phyloP scores from a whole-genome alignment of 2,329 filamentous ascomycete genomes.

The Ophidiomyces ophidiicola region DNA sequence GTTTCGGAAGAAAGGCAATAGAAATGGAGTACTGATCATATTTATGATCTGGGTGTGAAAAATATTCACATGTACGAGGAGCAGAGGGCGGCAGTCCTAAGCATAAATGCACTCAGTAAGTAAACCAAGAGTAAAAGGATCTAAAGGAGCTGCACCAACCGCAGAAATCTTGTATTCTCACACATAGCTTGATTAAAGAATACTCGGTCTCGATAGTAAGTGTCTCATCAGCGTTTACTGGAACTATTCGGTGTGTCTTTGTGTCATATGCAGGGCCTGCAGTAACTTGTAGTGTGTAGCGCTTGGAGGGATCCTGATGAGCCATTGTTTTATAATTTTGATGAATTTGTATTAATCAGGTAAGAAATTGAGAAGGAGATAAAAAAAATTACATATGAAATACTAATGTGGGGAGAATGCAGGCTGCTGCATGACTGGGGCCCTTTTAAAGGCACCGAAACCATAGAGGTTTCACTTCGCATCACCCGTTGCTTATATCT shows the following conservation, averaged over 20 bases:
- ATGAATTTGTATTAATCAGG: no score
- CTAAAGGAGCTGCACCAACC: slow-evolving; percentile 18
- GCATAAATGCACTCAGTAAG: not conserved
- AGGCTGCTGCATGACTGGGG: no score
- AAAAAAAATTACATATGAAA: no score
- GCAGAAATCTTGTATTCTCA: slow-evolving; percentile 57
- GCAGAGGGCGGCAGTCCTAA: slow-evolving; percentile 44
- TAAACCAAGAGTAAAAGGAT: not conserved
- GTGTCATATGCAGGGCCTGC: slow-evolving; percentile 66
- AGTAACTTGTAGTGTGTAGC: slow-evolving; percentile 67
- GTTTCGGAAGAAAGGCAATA: slow-evolving; percentile 64
- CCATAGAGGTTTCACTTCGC: no score
- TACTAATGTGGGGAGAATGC: no score
- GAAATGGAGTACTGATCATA: slow-evolving; percentile 76
- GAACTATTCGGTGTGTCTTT: slow-evolving; percentile 57
- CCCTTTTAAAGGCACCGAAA: no score
- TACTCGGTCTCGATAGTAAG: slow-evolving; percentile 51
- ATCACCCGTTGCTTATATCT: no score
- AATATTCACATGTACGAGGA: slow-evolving; percentile 63
- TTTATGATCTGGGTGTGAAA: slow-evolving; percentile 55
- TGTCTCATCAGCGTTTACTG: slow-evolving; percentile 58
- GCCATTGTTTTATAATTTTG: slow-evolving; percentile 11
- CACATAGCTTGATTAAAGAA: slow-evolving; percentile 56
- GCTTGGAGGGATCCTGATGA: slow-evolving; percentile 5
- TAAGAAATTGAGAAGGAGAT: no score